phyloP scores from a whole-genome alignment of 2,329 filamentous ascomycete species.

The Trichoderma sp. region DNA sequence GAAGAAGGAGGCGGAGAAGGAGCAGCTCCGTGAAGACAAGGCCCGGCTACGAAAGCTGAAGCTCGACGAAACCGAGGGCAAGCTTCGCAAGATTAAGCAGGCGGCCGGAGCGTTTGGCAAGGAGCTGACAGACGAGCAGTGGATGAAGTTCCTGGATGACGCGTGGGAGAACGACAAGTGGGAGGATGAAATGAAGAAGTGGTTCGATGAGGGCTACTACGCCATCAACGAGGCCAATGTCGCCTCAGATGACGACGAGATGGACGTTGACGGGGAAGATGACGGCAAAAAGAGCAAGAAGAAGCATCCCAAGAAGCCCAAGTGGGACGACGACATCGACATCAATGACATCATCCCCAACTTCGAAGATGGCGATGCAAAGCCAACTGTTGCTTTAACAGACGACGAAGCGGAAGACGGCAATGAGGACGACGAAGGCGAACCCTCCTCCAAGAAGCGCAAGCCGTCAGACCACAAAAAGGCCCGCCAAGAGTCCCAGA shows the following conservation, averaged over 20 bases:
- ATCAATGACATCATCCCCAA: conserved; percentile 89
- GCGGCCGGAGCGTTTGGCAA: conserved; percentile 76
- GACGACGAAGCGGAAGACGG: conserved; percentile 39
- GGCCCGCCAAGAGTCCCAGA: conserved; percentile 58
- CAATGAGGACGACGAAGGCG: conserved; percentile 36
- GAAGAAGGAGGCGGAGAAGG: conserved; percentile 74
- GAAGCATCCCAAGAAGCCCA: conserved; percentile 55
- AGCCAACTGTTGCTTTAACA: conserved; percentile 54
- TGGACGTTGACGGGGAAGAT: conserved; percentile 58
- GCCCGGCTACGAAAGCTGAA: conserved; percentile 81
- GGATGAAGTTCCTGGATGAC: conserved; percentile 78
- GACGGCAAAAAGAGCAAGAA: conserved; percentile 44
- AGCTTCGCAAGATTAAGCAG: conserved; percentile 82
- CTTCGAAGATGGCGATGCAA: conserved; percentile 64
- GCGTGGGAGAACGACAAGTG: conserved; percentile 87
- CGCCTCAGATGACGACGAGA: conserved; percentile 59
- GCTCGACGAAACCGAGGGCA: conserved; percentile 84
- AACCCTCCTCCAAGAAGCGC: conserved; percentile 55
- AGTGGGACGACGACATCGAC: conserved; percentile 96
- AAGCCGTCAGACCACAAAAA: conserved; percentile 59
- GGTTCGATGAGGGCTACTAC: conserved; percentile 91
- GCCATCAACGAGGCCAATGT: conserved; percentile 67
- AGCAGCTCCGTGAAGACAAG: conserved; percentile 73
- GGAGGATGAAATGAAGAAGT: conserved; percentile 84
- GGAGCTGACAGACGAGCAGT: conserved; percentile 69